Conservation (phyloP, 1,139 yeast genomes). For the Nakaseomyces nivariensis region DNA sequence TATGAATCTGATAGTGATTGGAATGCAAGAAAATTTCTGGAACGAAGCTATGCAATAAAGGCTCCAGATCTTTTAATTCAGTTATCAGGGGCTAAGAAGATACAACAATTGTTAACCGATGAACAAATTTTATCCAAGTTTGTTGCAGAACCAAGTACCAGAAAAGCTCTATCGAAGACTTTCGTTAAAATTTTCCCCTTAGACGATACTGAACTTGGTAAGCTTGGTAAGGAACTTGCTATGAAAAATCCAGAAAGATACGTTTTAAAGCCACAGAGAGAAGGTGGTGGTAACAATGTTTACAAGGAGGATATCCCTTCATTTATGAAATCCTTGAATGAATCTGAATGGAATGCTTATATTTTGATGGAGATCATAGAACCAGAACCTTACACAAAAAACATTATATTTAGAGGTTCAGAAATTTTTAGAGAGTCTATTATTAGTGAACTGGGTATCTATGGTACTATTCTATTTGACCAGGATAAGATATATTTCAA, state of each 20-base stretch:
- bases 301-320: conserved; percentile 76
- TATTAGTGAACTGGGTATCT: conserved; percentile 82
- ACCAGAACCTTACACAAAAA: conserved; percentile 52
- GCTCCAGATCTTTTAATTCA: conserved; percentile 88
- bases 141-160: conserved; percentile 28
- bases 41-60: conserved; percentile 70
- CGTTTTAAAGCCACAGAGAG: conserved; percentile 94
- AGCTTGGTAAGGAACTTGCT: conserved; percentile 56
- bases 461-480: conserved; percentile 74
- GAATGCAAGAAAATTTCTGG: conserved; percentile 66
- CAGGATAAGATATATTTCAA: conserved; percentile 49
- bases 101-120: conserved; percentile 77
- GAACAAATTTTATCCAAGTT: conserved; percentile 40
- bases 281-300: conserved; percentile 90
- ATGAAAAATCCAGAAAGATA: conserved; percentile 54
- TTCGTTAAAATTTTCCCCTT: conserved; percentile 83
- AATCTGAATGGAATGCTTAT: conserved; percentile 78
- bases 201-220: conserved; percentile 60
- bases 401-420: conserved; percentile 62
- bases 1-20: conserved; percentile 56
- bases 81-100: conserved; percentile 82
- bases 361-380: conserved; percentile 87
- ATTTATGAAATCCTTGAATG: conserved; percentile 52
- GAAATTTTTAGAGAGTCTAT: conserved; percentile 56
- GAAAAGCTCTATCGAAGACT: conserved; percentile 40